phyloP scores from a whole-genome alignment of 2,329 filamentous ascomycete species.

The Aspergillus candidus region DNA sequence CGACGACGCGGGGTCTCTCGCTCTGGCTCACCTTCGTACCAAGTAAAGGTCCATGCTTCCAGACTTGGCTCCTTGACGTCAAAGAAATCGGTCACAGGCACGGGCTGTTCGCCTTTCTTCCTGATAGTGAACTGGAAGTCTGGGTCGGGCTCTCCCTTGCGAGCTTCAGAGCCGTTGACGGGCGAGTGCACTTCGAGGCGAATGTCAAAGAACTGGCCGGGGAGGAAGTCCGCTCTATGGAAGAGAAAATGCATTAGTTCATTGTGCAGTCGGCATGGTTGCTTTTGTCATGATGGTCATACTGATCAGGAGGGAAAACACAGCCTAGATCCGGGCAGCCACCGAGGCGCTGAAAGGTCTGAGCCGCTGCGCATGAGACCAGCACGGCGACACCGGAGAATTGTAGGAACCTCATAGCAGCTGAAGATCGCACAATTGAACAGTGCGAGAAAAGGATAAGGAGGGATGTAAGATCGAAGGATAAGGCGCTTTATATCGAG shows the following conservation, averaged over 20 bases:
- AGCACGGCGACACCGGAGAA: slow-evolving; percentile 21
- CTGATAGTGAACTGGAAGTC: slow-evolving; percentile 70
- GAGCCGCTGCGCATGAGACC: slow-evolving; percentile 32
- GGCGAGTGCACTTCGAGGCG: slow-evolving; percentile 77
- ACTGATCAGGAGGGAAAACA: slow-evolving; percentile 55
- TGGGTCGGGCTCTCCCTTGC: slow-evolving; percentile 59
- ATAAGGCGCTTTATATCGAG: too few relatives aligned
- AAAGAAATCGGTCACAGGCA: slow-evolving; percentile 62
- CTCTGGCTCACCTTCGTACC: slow-evolving; percentile 59
- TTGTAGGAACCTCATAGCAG: slow-evolving; percentile 21
- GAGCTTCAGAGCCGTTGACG: slow-evolving; percentile 74
- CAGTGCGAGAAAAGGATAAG: not conserved
- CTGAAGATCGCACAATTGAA: too few relatives aligned
- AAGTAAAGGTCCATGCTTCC: slow-evolving; percentile 77
- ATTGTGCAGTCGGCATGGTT: too few relatives aligned
- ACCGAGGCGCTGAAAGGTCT: slow-evolving; percentile 52
- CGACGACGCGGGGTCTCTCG: not conserved
- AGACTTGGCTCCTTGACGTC: slow-evolving; percentile 62
- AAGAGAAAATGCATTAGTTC: not conserved
- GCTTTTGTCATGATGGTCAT: slow-evolving; percentile 15
- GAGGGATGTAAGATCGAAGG: not conserved
- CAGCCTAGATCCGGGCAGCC: slow-evolving; percentile 52
- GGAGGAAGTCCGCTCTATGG: slow-evolving; percentile 66
- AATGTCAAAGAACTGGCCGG: slow-evolving; percentile 78
- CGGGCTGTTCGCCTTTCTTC: slow-evolving; percentile 53